These are phyloP conservation scores for Seiridium cupressi DNA, from an alignment of 2,329 filamentous ascomycete genomes.

Conservation along the genomic window DNA sequence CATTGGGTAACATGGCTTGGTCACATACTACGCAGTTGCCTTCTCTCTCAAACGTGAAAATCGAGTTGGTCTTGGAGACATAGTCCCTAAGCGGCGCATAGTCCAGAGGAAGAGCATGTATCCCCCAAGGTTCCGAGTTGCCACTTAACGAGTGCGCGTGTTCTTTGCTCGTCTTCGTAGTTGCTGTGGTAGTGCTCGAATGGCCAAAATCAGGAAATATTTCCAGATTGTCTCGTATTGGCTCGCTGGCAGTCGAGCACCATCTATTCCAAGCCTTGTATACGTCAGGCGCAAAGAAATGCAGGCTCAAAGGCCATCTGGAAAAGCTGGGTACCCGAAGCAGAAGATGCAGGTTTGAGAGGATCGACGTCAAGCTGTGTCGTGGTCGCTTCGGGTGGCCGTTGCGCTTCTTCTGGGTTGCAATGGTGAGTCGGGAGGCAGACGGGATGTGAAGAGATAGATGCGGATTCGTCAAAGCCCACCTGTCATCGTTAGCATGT, in stretches of 20 bases:
- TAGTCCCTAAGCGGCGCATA: conserved; percentile 53
- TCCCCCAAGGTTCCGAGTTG: conserved; percentile 36
- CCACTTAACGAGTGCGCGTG: conserved; percentile 5
- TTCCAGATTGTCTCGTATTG: conserved; percentile 46
- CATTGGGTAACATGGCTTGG: conserved; percentile 39
- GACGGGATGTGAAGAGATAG: conserved; percentile 74
- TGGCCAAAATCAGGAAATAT: conserved; percentile 56
- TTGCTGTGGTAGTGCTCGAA: not conserved
- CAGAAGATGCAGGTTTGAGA: conserved; percentile 80
- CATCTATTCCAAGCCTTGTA: conserved; percentile 66
- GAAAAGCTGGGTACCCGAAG: conserved; percentile 76
- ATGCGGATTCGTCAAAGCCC: conserved; percentile 89
- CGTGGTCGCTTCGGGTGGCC: conserved; percentile 56
- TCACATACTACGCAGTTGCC: conserved; percentile 54
- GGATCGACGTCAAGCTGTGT: conserved; percentile 62
- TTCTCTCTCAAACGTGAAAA: conserved; percentile 56
- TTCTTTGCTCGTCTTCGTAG: conserved; percentile 9
- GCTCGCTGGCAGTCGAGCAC: conserved; percentile 46
- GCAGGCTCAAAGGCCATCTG: conserved; percentile 77
- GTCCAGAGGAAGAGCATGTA: conserved; percentile 54
- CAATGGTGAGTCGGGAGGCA: conserved; percentile 55
- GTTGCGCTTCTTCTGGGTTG: conserved; percentile 49
- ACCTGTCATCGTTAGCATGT: conserved; percentile 48
- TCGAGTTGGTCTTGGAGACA: conserved; percentile 51
- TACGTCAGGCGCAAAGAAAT: conserved; percentile 74